Conservation (phyloP, 129 eudicot species). For the Kitagawia praeruptora region DNA sequence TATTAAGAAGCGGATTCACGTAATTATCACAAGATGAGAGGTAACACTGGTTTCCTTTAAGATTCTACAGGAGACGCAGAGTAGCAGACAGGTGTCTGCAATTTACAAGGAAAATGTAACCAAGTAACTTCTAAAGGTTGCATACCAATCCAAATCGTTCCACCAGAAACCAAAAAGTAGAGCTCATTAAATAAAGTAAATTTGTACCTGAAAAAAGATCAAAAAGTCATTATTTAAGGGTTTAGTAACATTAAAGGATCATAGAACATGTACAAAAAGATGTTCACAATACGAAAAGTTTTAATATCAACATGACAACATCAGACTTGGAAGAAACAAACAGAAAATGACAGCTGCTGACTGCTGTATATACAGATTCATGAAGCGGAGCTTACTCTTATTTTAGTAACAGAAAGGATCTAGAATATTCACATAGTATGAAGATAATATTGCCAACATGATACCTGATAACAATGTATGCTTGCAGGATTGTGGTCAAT, state of each 20-base stretch:
- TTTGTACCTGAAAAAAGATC: conserved; percentile 62
- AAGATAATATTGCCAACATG: not conserved
- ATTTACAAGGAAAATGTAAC: not conserved
- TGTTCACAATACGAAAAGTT: not conserved
- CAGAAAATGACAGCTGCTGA: not conserved
- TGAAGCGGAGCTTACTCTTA: no score
- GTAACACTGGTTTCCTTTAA: not conserved
- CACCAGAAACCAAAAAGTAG: conserved; percentile 94
- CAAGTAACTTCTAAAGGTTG: conserved; percentile 6
- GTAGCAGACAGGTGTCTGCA: not conserved
- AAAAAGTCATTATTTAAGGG: not conserved
- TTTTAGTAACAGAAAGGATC: not conserved
- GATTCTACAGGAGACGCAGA: not conserved
- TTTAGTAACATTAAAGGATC: not conserved
- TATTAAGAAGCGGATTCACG: not conserved
- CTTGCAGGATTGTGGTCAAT: not conserved
- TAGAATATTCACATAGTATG: not conserved
- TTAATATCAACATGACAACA: not conserved
- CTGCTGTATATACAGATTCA: not conserved
- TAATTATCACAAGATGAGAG: not conserved
- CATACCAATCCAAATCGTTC: conserved; percentile 93
- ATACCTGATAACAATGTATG: not conserved
- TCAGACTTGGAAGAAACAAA: not conserved
- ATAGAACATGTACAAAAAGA: not conserved
- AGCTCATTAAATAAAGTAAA: conserved; percentile 93